phyloP scores from a whole-genome alignment of 2,329 filamentous ascomycete genomes.

The Monilinia fructigena region DNA sequence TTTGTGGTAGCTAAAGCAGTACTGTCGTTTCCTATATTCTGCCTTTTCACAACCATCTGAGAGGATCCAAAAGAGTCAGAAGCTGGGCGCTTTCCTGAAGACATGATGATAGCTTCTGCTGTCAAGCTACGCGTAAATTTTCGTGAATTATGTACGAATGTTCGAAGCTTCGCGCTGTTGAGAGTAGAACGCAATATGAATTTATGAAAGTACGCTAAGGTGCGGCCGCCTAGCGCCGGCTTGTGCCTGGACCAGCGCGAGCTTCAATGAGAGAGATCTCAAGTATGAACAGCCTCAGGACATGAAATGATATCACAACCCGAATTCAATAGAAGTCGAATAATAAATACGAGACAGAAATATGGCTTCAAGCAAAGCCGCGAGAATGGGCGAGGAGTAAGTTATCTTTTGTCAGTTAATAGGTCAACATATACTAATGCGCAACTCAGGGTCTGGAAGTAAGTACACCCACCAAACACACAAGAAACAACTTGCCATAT shows the following conservation, averaged over 20 bases:
- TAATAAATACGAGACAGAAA: slow-evolving; percentile 15
- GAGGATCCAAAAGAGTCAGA: slow-evolving; percentile 75
- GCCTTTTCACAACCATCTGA: slow-evolving; percentile 85
- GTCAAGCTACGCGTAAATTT: background rate
- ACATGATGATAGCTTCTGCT: slow-evolving; percentile 55
- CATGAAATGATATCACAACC: slow-evolving; percentile 11
- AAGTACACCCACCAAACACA: slow-evolving; percentile 30
- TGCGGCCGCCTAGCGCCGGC: slow-evolving; percentile 16
- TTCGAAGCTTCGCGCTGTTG: slow-evolving; percentile 14
- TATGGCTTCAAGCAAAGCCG: slow-evolving; percentile 63
- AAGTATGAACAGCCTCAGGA: background rate
- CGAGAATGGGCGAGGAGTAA: slow-evolving; percentile 73
- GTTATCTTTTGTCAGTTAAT: slow-evolving; percentile 35
- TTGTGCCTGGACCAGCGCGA: slow-evolving; percentile 19
- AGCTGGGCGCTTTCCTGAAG: slow-evolving; percentile 88
- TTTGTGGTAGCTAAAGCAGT: slow-evolving; percentile 58
- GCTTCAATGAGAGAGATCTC: slow-evolving; percentile 11
- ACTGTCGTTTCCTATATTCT: slow-evolving; percentile 59
- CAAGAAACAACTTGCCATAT: slow-evolving; percentile 24
- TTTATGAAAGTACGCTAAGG: slow-evolving; percentile 22
- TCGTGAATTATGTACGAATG: background rate
- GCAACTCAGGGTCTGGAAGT: slow-evolving; percentile 42
- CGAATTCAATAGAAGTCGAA: background rate
- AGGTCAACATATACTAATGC: slow-evolving; percentile 32
- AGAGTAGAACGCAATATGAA: slow-evolving; percentile 14